phyloP scores from a whole-genome alignment of 495 filamentous ascomycete genomes.

The Lasiosphaeris hirsuta region DNA sequence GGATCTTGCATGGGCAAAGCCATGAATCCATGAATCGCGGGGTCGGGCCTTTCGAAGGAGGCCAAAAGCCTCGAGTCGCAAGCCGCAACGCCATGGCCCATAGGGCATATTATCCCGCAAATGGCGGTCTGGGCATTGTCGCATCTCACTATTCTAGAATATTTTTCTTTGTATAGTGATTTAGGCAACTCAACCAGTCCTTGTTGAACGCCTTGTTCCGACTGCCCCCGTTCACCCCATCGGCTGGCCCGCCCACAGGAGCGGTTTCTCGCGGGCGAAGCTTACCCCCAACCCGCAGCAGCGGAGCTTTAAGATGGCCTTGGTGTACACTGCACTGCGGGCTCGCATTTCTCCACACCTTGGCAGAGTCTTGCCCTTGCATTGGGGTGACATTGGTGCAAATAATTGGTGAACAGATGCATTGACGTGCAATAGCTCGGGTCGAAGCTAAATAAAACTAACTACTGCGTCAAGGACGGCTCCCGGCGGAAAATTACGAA shows the following conservation, averaged over 20 bases:
- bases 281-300: no score
- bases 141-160: conserved; percentile 6
- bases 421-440: not conserved
- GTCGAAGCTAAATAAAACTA: no score
- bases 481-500: no score
- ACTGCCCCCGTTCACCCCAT: not conserved
- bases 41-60: not conserved
- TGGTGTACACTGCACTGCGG: no score
- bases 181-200: no score
- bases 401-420: not conserved
- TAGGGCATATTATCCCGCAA: conserved; percentile 12
- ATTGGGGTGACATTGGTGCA: not conserved
- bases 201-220: not conserved
- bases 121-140: conserved; percentile 10
- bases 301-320: no score
- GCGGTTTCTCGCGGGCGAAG: no score
- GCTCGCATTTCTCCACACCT: not conserved
- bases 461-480: no score
- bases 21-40: conserved; percentile 1
- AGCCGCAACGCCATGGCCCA: not conserved
- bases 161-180: not conserved
- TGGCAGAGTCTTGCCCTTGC: not conserved
- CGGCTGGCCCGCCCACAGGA: not conserved
- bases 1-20: not conserved
- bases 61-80: conserved; percentile 2